Percentiles rank a stretch among this genome's conserved stretches.
Evolutionary conservation across 2,329 filamentous ascomycete species (phyloP).

Genomic region (Hymenoscyphus albidus): DNA sequence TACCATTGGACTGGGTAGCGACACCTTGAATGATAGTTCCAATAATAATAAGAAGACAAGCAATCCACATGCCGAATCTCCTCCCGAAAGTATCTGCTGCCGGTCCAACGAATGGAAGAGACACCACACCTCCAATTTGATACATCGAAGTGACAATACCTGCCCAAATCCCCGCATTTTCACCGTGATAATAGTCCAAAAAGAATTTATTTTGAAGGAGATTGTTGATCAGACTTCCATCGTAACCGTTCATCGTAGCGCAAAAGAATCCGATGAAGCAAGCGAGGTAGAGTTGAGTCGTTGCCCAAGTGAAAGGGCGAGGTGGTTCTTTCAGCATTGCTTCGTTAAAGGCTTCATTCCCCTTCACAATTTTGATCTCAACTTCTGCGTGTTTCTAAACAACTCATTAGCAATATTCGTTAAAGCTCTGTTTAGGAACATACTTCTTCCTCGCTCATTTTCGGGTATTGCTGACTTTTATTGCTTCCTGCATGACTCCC

Average conservation of each 20-base stretch:
- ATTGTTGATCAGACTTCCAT: slow-evolving; percentile 49
- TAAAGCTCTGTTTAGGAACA: not conserved
- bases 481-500: not conserved
- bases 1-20: slow-evolving; percentile 35
- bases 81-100: slow-evolving; percentile 46
- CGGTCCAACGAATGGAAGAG: slow-evolving; percentile 45
- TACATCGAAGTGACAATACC: slow-evolving; percentile 51
- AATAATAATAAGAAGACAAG: slow-evolving; percentile 42
- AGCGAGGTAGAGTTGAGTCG: slow-evolving; percentile 42
- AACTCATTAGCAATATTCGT: not conserved
- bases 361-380: slow-evolving; percentile 43
- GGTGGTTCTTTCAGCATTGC: slow-evolving; percentile 52
- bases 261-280: slow-evolving; percentile 48
- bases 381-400: slow-evolving; percentile 32
- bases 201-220: slow-evolving; percentile 43
- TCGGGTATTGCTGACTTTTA: not conserved
- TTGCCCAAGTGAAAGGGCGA: slow-evolving; percentile 38
- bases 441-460: slow-evolving; percentile 15
- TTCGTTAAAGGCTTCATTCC: slow-evolving; percentile 52
- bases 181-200: slow-evolving; percentile 38
- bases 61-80: slow-evolving; percentile 45
- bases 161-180: slow-evolving; percentile 45
- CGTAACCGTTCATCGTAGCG: slow-evolving; percentile 51
- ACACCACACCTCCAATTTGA: slow-evolving; percentile 47
- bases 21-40: slow-evolving; percentile 45